Percentiles rank a stretch among this genome's conserved stretches.
Evolutionary conservation across 306 rosid genomes (phyloP).

Genomic region (Lotus japonicus): DNA sequence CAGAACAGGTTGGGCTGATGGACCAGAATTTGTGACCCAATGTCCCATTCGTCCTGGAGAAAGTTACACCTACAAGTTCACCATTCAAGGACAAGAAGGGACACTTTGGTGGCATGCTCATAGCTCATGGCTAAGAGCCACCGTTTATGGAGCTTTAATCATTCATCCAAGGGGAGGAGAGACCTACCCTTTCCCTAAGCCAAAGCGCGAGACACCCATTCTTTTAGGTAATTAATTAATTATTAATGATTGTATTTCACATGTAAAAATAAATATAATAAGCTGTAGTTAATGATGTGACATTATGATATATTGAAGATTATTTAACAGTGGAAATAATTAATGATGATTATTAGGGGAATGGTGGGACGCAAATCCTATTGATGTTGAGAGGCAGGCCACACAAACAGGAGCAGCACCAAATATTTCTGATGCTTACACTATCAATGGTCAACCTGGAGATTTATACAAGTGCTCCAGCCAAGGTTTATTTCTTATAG

Average conservation of each 20-base stretch:
- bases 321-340: background rate
- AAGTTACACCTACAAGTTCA: slow-evolving; percentile 74
- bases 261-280: background rate
- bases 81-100: slow-evolving; percentile 83
- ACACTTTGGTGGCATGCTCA: slow-evolving; percentile 99
- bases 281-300: background rate
- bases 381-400: slow-evolving; percentile 63
- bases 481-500: slow-evolving; percentile 40
- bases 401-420: slow-evolving; percentile 75
- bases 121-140: slow-evolving; percentile 94
- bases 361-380: slow-evolving; percentile 93
- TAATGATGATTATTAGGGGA: slow-evolving; percentile 45
- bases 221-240: slow-evolving; percentile 93
- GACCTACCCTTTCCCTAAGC: slow-evolving; percentile 69
- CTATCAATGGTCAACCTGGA: slow-evolving; percentile 96
- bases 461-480: slow-evolving; percentile 85
- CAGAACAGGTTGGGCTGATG: slow-evolving; percentile 95
- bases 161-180: slow-evolving; percentile 72
- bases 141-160: slow-evolving; percentile 81
- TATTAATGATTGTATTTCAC: no score
- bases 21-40: slow-evolving; percentile 92
- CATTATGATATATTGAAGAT: background rate
- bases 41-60: slow-evolving; percentile 87
- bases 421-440: slow-evolving; percentile 71
- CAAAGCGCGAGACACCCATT: slow-evolving; percentile 64